These are phyloP conservation scores for Rhinocladiella similis DNA, from an alignment of 2,329 filamentous ascomycete genomes.

Conservation along the genomic window DNA sequence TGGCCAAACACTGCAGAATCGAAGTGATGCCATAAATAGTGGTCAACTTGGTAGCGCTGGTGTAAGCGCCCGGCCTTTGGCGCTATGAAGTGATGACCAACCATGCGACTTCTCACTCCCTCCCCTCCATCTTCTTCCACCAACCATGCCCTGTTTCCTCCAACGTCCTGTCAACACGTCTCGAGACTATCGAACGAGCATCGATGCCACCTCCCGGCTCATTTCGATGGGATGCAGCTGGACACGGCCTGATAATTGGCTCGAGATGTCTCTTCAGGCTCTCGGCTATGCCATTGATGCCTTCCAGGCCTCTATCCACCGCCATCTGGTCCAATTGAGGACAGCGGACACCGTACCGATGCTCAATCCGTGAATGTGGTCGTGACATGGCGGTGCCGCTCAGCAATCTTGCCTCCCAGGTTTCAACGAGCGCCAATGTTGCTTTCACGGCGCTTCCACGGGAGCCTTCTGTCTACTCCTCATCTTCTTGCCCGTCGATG, in stretches of 20 bases:
- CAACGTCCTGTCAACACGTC: constrained; percentile 18
- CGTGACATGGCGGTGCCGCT: constrained; percentile 19
- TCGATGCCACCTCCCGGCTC: constrained; percentile 18
- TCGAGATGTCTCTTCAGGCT: neutral
- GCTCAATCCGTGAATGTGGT: constrained; percentile 12
- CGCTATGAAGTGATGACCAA: neutral
- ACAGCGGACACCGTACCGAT: constrained; percentile 4
- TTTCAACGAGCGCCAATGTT: constrained; percentile 16
- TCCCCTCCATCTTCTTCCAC: constrained; percentile 8
- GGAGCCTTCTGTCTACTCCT: constrained; percentile 3
- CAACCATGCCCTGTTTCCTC: constrained; percentile 12
- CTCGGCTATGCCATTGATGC: constrained; percentile 3
- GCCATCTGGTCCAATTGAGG: constrained; percentile 14
- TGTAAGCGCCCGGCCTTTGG: constrained; percentile 8
- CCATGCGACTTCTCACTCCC: neutral
- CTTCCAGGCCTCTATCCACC: constrained; percentile 4
- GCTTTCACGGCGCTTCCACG: constrained; percentile 21
- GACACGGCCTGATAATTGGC: constrained; percentile 12
- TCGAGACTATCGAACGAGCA: constrained; percentile 16
- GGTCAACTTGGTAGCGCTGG: neutral
- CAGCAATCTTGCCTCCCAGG: constrained; percentile 4
- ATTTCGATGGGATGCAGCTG: constrained; percentile 17
- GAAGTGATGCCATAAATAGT: constrained; percentile 3
- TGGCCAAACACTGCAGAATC: neutral
- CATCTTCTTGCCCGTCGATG: constrained; percentile 12